Evolutionary conservation across 768 basidiomycete genomes (phyloP).

Genomic region (Hydnum rufescens): DNA sequence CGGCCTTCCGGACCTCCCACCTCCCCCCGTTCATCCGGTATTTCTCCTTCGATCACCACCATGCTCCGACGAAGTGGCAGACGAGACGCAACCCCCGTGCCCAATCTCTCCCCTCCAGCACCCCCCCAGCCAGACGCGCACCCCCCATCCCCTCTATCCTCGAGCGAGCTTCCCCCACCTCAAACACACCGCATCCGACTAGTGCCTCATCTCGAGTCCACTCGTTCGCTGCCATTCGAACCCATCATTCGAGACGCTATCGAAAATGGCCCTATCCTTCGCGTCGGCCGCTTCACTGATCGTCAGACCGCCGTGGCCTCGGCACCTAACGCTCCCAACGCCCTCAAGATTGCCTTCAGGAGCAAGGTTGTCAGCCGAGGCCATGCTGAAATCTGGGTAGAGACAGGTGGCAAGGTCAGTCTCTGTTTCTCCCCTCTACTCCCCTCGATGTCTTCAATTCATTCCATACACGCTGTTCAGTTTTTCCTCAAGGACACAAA

Average conservation of each 20-base stretch:
- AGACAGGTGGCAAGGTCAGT: conserved; percentile 22
- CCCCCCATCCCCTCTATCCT: too few species aligned
- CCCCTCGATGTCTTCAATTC: neutral
- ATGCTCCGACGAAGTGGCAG: neutral
- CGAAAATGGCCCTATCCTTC: conserved; percentile 46
- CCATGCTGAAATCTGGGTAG: conserved; percentile 86
- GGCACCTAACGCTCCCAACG: conserved; percentile 39
- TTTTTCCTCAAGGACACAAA: conserved; percentile 87
- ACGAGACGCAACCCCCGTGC: neutral
- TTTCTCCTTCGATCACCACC: too few species aligned
- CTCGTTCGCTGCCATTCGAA: conserved; percentile 78
- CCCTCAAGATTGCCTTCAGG: conserved; percentile 84
- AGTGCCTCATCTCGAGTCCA: conserved; percentile 84
- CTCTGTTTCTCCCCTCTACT: neutral
- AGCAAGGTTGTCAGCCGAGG: conserved; percentile 86
- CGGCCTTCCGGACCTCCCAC: neutral
- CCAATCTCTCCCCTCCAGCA: neutral
- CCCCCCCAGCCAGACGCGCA: too few species aligned
- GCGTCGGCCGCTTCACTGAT: conserved; percentile 91
- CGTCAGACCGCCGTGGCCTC: conserved; percentile 41
- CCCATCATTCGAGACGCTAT: conserved; percentile 73
- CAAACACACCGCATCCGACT: conserved; percentile 85
- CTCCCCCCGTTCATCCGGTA: neutral
- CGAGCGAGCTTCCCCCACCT: too few species aligned
- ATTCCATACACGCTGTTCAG: conserved; percentile 15